Base-by-base conservation (phyloP, 2,329 filamentous ascomycete species). In the Xylariomycetidae sp. region DNA sequence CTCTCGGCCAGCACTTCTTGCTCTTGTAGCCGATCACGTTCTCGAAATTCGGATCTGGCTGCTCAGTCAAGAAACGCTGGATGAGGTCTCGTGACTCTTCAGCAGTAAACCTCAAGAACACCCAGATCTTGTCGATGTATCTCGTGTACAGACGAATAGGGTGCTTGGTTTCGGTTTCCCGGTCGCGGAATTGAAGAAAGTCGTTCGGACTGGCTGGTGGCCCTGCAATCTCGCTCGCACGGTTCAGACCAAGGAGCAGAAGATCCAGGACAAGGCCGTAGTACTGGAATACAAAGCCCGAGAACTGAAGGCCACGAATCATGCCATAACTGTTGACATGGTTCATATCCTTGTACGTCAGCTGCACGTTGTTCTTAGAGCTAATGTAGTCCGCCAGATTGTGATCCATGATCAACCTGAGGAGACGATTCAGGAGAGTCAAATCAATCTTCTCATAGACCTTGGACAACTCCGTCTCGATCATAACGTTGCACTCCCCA, bases 331-430 rank as follows among this genome's bases (percentile, higher is more conserved):
- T 93, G 64, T 98, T 98, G 56, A 93, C 92, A 54, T 98, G 92
- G 56, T 95, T 96, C 92, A 98, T 98, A 52, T 98, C 92, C 68
- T 98, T 98, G 71, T 98, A 98, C 42, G 93, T 95, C 43, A 98
- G 75, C 58, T 95, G 90, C 10, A 98, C 92, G 55, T 98, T 98
- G 70, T 98, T 98, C 76, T 98, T 98, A 23, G 90, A 88, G 1
- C 90, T 95, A 54, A 98, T 98, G 64, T 98, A 98, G 60, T 98
- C 93, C 5, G 92, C 92, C 65, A 98, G 65, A 59, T 98, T 98
- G 71, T 98, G 92, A 52, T 98, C 93, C 93, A 98, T 98, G 58
- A 98, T 95, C 46, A 98, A 65, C 29, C 92, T 78, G 31, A 98
- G 71, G 19, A 98, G 72, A 38, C 90, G 85, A 64, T 98, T 98